Evolutionary conservation across 306 rosid genomes (phyloP), one percentile per base, ranked within the genome.

Genomic region (Ormosia semicastrata): DNA sequence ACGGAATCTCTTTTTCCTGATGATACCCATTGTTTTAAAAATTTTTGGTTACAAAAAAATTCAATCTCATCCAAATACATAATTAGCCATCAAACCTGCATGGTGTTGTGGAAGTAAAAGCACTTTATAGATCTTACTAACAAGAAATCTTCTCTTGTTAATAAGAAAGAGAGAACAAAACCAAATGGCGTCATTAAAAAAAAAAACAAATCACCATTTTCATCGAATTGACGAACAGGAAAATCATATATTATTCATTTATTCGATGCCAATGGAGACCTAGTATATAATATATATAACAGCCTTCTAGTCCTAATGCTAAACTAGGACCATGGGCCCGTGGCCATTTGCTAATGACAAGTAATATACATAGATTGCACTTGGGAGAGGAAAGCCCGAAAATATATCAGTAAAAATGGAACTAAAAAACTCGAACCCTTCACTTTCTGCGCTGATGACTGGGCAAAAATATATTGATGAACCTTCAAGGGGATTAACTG

Each of bases 401-500:
- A 60, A 69, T 34, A 49, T 41, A 41, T 40, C 40, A 6, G 10
- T 11, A 39, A 11, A 15, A 34, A 34, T 46, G 32, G 0, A 24
- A 24, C 24, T 24, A 24, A 24, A 24, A 47, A 65, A 60, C 65
- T n/a, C 11, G 64, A 24, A 17, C 32, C 40, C 15, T 65, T 90
- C 77, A 75, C 65, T 40, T 88, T 57, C 80, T 65, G 54, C 85
- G 80, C 4, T 85, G 67, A 33, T 80, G 43, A 18, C 36, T 15
- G 2, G 36, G 68, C 73, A 90, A 71, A 33, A 81, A 24, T 24
- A 70, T 75, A 18, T 79, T 7, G 85, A 76, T 0, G 85, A 82
- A 18, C 90, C 91, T 64, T 71, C 81, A 3, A 90, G 86, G 75
- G 88, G 86, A 78, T 24, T n/a, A n/a, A n/a, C n/a, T n/a, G n/a